Conservation (phyloP, 345 rosid genomes). For the Lepidium sativum region DNA sequence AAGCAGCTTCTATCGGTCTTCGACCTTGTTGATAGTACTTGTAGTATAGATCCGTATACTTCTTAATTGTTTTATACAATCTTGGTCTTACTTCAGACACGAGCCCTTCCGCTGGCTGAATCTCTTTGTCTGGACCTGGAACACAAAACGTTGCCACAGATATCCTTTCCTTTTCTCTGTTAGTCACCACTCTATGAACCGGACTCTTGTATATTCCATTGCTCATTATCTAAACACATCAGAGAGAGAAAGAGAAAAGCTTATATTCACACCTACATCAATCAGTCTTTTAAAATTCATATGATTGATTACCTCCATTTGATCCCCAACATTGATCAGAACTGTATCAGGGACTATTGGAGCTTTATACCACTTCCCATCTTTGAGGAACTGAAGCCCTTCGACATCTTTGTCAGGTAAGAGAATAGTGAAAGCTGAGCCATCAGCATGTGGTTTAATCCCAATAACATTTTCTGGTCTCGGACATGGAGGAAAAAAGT, state of each 20-base stretch:
- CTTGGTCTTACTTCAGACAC: constrained; percentile 32
- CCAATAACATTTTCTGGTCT: constrained; percentile 39
- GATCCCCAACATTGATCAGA: constrained; percentile 39
- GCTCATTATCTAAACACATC: constrained; percentile 32
- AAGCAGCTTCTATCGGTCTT: constrained; percentile 32
- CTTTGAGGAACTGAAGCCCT: constrained; percentile 36
- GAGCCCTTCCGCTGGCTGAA: constrained; percentile 16
- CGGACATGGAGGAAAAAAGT: constrained; percentile 41
- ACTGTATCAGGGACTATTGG: constrained; percentile 31
- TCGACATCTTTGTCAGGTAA: constrained; percentile 36
- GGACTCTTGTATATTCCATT: constrained; percentile 40
- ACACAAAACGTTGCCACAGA: constrained; percentile 35
- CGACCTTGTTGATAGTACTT: constrained; percentile 30
- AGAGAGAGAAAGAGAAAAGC: not conserved
- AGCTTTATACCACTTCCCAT: constrained; percentile 33
- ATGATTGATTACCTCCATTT: constrained; percentile 26
- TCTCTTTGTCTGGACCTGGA: constrained; percentile 25
- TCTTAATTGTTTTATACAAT: constrained; percentile 36
- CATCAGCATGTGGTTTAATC: constrained; percentile 46
- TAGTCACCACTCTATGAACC: constrained; percentile 12
- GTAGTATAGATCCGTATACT: constrained; percentile 27
- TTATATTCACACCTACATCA: not conserved
- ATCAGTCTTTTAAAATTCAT: not conserved
- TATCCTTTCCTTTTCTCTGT: constrained; percentile 32
- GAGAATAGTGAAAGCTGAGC: constrained; percentile 36